Evolutionary conservation across 2,329 filamentous ascomycete species (phyloP).

Genomic region (Cladosporium halotolerans): DNA sequence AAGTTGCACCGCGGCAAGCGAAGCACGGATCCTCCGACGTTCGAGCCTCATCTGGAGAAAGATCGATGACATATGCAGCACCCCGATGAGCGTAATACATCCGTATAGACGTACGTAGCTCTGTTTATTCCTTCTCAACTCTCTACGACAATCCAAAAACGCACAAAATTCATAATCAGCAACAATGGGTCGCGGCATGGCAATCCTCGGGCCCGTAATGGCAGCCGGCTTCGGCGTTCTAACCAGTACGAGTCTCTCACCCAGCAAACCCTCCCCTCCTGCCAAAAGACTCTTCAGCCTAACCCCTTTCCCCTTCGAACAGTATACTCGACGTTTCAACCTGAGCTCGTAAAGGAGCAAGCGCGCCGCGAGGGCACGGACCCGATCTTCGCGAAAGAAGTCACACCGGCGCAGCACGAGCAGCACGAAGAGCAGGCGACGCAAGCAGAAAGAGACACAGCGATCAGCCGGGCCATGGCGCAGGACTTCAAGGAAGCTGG

Average conservation of each 20-base stretch:
- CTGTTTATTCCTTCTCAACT: too few relatives aligned
- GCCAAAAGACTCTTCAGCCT: background rate
- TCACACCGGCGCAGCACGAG: background rate
- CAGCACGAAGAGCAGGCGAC: background rate
- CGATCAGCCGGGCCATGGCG: conserved; percentile 8
- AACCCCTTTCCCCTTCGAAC: too few relatives aligned
- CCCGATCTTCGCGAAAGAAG: background rate
- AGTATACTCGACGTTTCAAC: conserved; percentile 6
- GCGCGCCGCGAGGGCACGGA: conserved; percentile 4
- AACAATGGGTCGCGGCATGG: conserved; percentile 10
- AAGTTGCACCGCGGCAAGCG: background rate
- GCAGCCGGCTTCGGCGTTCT: conserved; percentile 1
- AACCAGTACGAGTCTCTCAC: background rate
- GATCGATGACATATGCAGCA: conserved; percentile 6
- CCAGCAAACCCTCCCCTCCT: background rate
- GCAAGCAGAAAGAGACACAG: conserved; percentile 1
- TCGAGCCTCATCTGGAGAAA: background rate
- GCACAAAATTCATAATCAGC: background rate
- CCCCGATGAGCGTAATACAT: too few relatives aligned
- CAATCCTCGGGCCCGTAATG: conserved; percentile 5
- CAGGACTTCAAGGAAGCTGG: conserved; percentile 7
- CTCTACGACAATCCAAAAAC: background rate
- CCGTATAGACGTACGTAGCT: too few relatives aligned
- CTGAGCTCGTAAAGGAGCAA: conserved; percentile 5
- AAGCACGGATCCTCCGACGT: conserved; percentile 8